Conservation (phyloP, 495 filamentous ascomycete genomes). For the Penicillium lividum region DNA sequence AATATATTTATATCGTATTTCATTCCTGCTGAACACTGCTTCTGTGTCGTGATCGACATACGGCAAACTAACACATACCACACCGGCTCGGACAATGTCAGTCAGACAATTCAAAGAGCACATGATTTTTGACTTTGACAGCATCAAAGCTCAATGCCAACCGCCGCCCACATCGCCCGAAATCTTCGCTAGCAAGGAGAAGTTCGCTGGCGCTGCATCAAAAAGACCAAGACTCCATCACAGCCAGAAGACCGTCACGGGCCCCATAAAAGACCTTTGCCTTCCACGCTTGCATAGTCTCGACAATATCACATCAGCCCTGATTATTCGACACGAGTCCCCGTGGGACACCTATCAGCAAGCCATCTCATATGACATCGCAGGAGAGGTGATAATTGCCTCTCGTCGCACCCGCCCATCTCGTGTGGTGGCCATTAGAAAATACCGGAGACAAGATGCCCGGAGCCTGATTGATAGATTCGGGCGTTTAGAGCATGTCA, state of each 20-base stretch:
- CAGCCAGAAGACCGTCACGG: constrained; percentile 5
- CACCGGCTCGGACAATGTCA: not conserved
- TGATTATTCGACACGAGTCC: constrained; percentile 13
- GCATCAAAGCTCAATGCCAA: constrained; percentile 11
- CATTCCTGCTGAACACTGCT: not conserved
- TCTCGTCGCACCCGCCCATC: constrained; percentile 9
- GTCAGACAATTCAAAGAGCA: constrained; percentile 5
- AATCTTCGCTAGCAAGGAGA: not conserved
- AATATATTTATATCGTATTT: no score
- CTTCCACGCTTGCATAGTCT: constrained; percentile 3
- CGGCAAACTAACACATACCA: not conserved
- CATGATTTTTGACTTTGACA: constrained; percentile 9
- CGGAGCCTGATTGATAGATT: constrained; percentile 11
- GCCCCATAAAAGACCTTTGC: constrained; percentile 4
- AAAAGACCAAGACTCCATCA: not conserved
- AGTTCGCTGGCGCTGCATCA: not conserved
- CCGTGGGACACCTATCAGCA: constrained; percentile 13
- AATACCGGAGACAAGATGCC: constrained; percentile 7
- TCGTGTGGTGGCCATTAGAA: constrained; percentile 13
- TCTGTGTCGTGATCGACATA: not conserved
- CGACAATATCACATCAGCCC: constrained; percentile 1
- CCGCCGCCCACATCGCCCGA: not conserved
- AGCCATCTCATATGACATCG: constrained; percentile 12
- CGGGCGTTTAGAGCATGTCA: not conserved
- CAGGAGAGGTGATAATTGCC: constrained; percentile 11